Evolutionary conservation across 371 early-diverging fungal species (phyloP), one percentile per base, ranked within the genome.

Genomic region (Umbelopsis sp.): DNA sequence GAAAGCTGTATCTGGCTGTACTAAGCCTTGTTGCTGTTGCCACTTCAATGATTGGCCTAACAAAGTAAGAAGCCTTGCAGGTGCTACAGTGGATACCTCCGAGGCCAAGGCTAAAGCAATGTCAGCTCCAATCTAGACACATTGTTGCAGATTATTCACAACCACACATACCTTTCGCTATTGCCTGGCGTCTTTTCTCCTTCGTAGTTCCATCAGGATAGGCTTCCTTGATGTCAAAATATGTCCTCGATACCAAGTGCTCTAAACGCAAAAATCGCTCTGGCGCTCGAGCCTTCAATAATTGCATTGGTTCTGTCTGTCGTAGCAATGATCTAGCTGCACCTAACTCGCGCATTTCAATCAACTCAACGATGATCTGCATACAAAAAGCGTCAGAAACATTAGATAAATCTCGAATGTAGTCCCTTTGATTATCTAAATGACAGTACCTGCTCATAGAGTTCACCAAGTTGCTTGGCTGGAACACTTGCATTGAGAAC

Each of bases 281-380:
- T 0, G 93, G 91, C 63, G 88, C 84, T 7, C 78, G 75, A 24
- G 93, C 89, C 37, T 87, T 80, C 63, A 97, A 74, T 18, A 87
- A 63, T 66, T 92, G 86, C 88, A 97, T 90, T 4, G 94, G 91
- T 51, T 94, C 94, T 0, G 96, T 96, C 65, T 94, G 93, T 50
- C 97, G 82, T 57, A 97, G 78, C 37, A 98, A 76, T 2, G 92
- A 88, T 50, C 95, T 77, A 2, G 97, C 98, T 29, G 96, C 94
- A 20, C 86, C 88, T 8, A 92, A 70, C 74, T 98, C 96, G 16
- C 87, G 79, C 72, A 87, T 76, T 70, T 98, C 98, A 10, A 91
- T 81, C 29, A 97, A 78, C 66, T 98, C 98, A 41, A 96, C 74
- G 12, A 92, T 81, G 45, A 96, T 90, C 92, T 94, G 73, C 63